Evolutionary conservation across 2,329 filamentous ascomycete genomes (phyloP).

Genomic region (Fusarium buxicola): DNA sequence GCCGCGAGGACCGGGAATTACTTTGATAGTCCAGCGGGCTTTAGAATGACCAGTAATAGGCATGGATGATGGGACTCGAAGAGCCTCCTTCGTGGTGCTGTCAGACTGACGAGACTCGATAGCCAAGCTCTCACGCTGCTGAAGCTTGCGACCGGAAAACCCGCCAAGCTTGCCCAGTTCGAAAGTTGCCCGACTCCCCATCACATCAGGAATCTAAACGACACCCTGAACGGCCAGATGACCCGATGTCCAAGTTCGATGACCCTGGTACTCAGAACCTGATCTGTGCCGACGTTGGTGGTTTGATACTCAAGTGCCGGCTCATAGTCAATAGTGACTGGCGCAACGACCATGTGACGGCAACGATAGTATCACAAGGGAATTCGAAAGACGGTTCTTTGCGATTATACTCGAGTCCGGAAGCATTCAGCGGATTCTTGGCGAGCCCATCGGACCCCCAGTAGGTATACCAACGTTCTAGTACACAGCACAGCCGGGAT

Average conservation of each 20-base stretch:
- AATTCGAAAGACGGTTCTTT: slow-evolving; percentile 52
- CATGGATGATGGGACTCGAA: background rate
- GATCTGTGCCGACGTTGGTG: slow-evolving; percentile 40
- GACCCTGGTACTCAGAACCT: slow-evolving; percentile 44
- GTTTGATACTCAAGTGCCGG: slow-evolving; percentile 37
- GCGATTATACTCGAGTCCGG: slow-evolving; percentile 52
- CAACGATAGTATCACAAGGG: slow-evolving; percentile 48
- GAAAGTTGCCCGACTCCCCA: slow-evolving; percentile 50
- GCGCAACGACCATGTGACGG: slow-evolving; percentile 49
- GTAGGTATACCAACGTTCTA: slow-evolving; percentile 56
- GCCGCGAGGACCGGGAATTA: slow-evolving; percentile 55
- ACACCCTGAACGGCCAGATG: slow-evolving; percentile 52
- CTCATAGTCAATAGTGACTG: slow-evolving; percentile 43
- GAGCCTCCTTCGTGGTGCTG: fast-evolving
- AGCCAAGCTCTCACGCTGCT: slow-evolving; percentile 46
- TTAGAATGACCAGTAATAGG: slow-evolving; percentile 44
- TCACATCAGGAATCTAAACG: slow-evolving; percentile 49
- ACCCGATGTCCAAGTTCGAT: slow-evolving; percentile 48
- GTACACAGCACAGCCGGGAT: slow-evolving; percentile 52
- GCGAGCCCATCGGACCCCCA: slow-evolving; percentile 56
- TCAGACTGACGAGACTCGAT: slow-evolving; percentile 14
- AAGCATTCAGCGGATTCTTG: slow-evolving; percentile 44
- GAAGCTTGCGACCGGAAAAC: slow-evolving; percentile 49
- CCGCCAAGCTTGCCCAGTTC: slow-evolving; percentile 51
- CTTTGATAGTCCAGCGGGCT: slow-evolving; percentile 48